A percentile compares a stretch with the other conserved stretches of the same genome.
Evolutionary conservation across 2,329 filamentous ascomycete genomes (phyloP).

Genomic region (Colletotrichum navitas): DNA sequence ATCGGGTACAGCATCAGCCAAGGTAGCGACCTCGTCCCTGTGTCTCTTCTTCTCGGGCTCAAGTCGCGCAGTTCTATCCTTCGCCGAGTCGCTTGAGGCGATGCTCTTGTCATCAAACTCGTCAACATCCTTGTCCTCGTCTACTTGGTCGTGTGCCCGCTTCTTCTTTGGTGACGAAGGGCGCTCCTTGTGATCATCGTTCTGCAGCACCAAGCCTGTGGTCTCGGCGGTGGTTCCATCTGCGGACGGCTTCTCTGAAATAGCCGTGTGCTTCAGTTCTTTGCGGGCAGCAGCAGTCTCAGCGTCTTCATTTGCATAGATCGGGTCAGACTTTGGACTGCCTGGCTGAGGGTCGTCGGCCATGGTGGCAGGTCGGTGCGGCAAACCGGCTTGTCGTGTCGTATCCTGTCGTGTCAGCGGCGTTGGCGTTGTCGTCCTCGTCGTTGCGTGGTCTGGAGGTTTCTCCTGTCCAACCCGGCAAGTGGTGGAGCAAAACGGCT

Average conservation of each 20-base stretch:
- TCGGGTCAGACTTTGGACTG: conserved; percentile 55
- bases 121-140: conserved; percentile 59
- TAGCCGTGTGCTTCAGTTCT: conserved; percentile 73
- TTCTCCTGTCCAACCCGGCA: conserved; percentile 27
- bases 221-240: conserved; percentile 45
- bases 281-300: conserved; percentile 73
- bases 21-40: conserved; percentile 63
- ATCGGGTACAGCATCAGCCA: conserved; percentile 12
- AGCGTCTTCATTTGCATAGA: conserved; percentile 67
- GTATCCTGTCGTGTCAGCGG: neutral
- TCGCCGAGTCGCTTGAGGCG: conserved; percentile 59
- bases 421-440: conserved; percentile 5
- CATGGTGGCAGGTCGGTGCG: conserved; percentile 51
- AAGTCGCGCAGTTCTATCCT: conserved; percentile 58
- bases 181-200: conserved; percentile 61
- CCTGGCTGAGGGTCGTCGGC: conserved; percentile 58
- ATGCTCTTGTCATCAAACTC: conserved; percentile 59
- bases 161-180: conserved; percentile 74
- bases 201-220: conserved; percentile 47
- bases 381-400: conserved; percentile 1
- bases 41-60: conserved; percentile 76
- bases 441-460: conserved; percentile 21
- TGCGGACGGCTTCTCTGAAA: conserved; percentile 63
- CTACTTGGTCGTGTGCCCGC: conserved; percentile 69
- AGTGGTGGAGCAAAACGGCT: conserved; percentile 16